Base-by-base conservation (phyloP, 2,329 filamentous ascomycete species). In the Aspergillus fructus region DNA sequence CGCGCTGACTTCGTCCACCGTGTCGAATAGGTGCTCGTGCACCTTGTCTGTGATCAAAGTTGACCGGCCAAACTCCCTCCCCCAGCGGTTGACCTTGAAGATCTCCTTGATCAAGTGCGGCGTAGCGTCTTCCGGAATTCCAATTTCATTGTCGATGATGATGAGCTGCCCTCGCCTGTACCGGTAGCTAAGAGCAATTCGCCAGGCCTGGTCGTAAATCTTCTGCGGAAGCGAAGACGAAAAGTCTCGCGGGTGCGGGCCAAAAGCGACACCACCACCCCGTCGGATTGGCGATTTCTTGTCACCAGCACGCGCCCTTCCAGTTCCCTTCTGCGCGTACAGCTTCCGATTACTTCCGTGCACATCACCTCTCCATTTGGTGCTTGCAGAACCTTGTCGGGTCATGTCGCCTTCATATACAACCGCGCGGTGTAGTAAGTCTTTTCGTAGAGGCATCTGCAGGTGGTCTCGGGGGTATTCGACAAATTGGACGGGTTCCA, bases 161-260 rank as follows among this genome's bases (percentile, higher is more conserved):
- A 97, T 80, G 68, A 99, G 79, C 79, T 97, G 91, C 49, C 93
- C 94, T 64, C 87, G 86, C 64, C 88, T 83, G 77, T 94, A 97
- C 59, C 94, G 87, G 79, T 96, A 96, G 70, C 89, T 94, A 63
- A 99, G 83, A 11, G 94, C 94, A 43, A 90, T 97, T 71, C 94
- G 86, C 91, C 91, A 97, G 9, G 94, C 94, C 67, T 96, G 83
- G 76, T 97, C 93, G 79, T 99, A 99, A 48, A 96, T 85, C 79
- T 97, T 97, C 71, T 84, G 83, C 67, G 89, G 92, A 55, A 99
- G 81, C 15, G 84, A 83, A 21, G 93, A 96, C 59, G 85, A 85
- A 71, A 99, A 99, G 78, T 97, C 91, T 72, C 94, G 85, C 24
- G 93, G 93, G 67, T 93, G 88, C 27, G 94, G 94, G n/a, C 94